Conservation (phyloP, 2,329 filamentous ascomycete species). For the Colletotrichum lentis region DNA sequence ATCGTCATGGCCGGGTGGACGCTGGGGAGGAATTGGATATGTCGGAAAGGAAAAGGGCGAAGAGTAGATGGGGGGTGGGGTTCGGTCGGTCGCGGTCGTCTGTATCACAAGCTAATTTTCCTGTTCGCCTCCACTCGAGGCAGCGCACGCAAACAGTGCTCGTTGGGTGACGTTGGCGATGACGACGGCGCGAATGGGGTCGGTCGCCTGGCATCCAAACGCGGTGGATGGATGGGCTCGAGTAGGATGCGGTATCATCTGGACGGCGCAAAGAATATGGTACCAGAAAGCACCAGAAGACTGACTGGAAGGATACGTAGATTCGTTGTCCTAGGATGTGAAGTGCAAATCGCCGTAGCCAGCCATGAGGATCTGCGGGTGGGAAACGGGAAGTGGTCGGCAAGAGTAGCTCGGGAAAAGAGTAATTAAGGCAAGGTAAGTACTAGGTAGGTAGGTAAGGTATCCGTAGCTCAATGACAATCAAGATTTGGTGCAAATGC, state of each 20-base stretch:
- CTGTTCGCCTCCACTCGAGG: neutral
- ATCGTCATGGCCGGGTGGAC: conserved; percentile 21
- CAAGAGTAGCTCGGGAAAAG: neutral
- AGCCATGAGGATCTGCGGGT: conserved; percentile 34
- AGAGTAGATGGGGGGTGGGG: neutral
- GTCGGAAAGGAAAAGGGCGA: conserved; percentile 5
- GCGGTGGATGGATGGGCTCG: conserved; percentile 31
- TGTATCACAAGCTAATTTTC: conserved; percentile 13
- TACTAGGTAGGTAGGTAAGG: neutral
- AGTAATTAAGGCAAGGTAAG: neutral
- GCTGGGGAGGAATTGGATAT: neutral
- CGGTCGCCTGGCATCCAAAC: conserved; percentile 33
- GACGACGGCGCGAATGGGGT: conserved; percentile 24
- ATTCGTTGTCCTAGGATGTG: conserved; percentile 10
- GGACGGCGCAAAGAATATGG: conserved; percentile 19
- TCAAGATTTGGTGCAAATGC: conserved; percentile 10
- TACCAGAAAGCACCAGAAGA: conserved; percentile 4
- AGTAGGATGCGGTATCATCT: conserved; percentile 32
- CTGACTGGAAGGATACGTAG: neutral
- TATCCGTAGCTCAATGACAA: neutral
- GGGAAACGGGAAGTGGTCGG: conserved; percentile 3
- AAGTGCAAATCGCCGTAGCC: conserved; percentile 27
- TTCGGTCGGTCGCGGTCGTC: conserved; percentile 1
- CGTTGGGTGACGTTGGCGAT: conserved; percentile 30
- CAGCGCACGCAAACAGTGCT: conserved; percentile 15